These are phyloP conservation scores for Coemansia sp. DNA, from an alignment of 192 early-diverging fungal species.

Conservation along the genomic window DNA sequence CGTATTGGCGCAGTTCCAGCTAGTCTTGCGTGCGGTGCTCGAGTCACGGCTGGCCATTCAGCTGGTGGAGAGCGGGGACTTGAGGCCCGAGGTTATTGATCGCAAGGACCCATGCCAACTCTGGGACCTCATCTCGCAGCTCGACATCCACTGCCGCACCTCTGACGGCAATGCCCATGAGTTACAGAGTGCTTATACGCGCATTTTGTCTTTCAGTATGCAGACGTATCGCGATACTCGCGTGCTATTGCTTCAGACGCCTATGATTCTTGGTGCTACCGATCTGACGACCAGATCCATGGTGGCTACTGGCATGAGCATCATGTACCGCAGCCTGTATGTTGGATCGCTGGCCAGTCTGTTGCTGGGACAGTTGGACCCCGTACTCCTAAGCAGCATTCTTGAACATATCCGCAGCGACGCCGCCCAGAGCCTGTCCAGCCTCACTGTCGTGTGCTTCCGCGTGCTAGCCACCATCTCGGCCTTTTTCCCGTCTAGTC, in stretches of 20 bases:
- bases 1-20: slow-evolving; percentile 37
- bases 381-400: slow-evolving; percentile 19
- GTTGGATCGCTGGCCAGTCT: slow-evolving; percentile 34
- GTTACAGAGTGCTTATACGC: slow-evolving; percentile 24
- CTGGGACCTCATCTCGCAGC: slow-evolving; percentile 43
- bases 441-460: slow-evolving; percentile 43
- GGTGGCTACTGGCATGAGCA: slow-evolving; percentile 17
- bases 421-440: slow-evolving; percentile 23
- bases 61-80: slow-evolving; percentile 26
- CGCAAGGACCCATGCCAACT: slow-evolving; percentile 35
- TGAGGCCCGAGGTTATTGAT: slow-evolving; percentile 17
- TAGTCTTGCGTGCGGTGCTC: slow-evolving; percentile 46
- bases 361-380: slow-evolving; percentile 30
- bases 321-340: slow-evolving; percentile 42
- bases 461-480: slow-evolving; percentile 42
- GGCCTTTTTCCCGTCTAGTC: slow-evolving; percentile 31
- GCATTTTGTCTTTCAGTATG: slow-evolving; percentile 37
- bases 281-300: slow-evolving; percentile 10
- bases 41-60: slow-evolving; percentile 42
- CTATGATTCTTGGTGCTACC: neutral
- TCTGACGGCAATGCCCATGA: slow-evolving; percentile 12
- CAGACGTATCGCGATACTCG: slow-evolving; percentile 29
- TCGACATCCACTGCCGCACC: slow-evolving; percentile 2
- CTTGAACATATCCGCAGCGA: slow-evolving; percentile 38
- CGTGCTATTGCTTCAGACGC: neutral